These are phyloP conservation scores for Syncephalis plumigaleata DNA, from an alignment of 371 early-diverging fungal genomes.

Conservation along the genomic window DNA sequence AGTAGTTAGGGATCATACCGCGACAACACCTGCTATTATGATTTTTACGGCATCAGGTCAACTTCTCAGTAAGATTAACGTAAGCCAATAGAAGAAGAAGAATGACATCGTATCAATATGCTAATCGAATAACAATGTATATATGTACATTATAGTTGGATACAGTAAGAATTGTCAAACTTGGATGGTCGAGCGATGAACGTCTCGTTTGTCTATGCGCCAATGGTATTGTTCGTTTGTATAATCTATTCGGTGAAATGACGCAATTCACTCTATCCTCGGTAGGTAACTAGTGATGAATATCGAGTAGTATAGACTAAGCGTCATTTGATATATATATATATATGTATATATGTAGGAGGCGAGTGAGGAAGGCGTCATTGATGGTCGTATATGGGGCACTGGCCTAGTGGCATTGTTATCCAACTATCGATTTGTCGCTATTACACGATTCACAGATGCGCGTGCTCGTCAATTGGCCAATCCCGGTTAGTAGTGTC, in stretches of 20 bases:
- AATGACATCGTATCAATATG: neutral
- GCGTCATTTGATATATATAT: neutral
- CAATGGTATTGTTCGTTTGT: slow-evolving; percentile 72
- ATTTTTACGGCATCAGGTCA: slow-evolving; percentile 76
- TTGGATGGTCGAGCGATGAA: slow-evolving; percentile 83
- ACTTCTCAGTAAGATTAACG: slow-evolving; percentile 69
- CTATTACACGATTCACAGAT: slow-evolving; percentile 65
- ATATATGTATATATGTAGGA: slow-evolving; percentile 24
- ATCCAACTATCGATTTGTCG: slow-evolving; percentile 56
- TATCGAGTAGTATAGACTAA: too few species aligned
- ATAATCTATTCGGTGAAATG: slow-evolving; percentile 61
- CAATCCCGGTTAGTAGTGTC: slow-evolving; percentile 44
- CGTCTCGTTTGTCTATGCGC: slow-evolving; percentile 75
- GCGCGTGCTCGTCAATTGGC: slow-evolving; percentile 67
- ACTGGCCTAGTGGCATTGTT: slow-evolving; percentile 81
- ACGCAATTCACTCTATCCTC: slow-evolving; percentile 71
- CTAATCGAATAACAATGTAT: neutral
- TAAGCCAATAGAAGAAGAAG: too few species aligned
- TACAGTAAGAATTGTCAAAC: slow-evolving; percentile 66
- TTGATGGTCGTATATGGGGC: slow-evolving; percentile 77
- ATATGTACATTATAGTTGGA: slow-evolving; percentile 46
- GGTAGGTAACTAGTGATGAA: slow-evolving; percentile 21
- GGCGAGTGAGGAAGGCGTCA: slow-evolving; percentile 56
- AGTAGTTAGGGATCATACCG: slow-evolving; percentile 45
- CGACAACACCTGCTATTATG: slow-evolving; percentile 59